Evolutionary conservation across 164 flowering plant species (phyloP).

Genomic region (Piper betle): DNA sequence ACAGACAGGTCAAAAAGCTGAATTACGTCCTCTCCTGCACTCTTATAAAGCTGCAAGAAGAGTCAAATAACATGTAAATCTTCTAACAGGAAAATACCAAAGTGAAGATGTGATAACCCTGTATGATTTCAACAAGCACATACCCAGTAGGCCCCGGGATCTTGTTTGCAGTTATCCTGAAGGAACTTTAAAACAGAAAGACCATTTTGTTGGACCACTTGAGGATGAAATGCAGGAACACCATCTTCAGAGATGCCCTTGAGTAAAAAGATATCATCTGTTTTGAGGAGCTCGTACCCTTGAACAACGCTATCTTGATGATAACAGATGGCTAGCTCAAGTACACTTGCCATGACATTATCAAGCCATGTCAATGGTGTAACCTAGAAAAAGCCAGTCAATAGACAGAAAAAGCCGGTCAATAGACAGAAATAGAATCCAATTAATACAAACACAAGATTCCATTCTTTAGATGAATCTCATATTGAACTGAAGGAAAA

Average conservation of each 20-base stretch:
- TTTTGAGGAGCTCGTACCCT: slow-evolving; percentile 90
- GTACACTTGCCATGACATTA: slow-evolving; percentile 96
- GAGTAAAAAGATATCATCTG: slow-evolving; percentile 79
- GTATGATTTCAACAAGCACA: background rate
- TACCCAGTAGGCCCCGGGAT: slow-evolving; percentile 99
- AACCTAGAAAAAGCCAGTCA: slow-evolving; percentile 32
- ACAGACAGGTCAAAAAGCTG: slow-evolving; percentile 93
- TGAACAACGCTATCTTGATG: slow-evolving; percentile 92
- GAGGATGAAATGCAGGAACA: slow-evolving; percentile 87
- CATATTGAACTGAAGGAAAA: background rate
- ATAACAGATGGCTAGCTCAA: slow-evolving; percentile 95
- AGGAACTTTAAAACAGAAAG: slow-evolving; percentile 89
- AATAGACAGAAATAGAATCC: background rate
- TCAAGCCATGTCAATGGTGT: slow-evolving; percentile 94
- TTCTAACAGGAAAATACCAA: background rate
- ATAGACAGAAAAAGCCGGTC: background rate
- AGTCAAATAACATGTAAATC: background rate
- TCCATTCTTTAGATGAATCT: background rate
- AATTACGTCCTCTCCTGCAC: slow-evolving; percentile 88
- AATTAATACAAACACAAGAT: too few relatives aligned
- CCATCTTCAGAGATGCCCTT: slow-evolving; percentile 95
- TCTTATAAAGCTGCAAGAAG: slow-evolving; percentile 63
- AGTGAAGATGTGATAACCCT: slow-evolving; percentile 2
- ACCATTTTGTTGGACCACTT: slow-evolving; percentile 96
- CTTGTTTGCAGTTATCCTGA: slow-evolving; percentile 93